phyloP scores from a whole-genome alignment of 2,329 filamentous ascomycete genomes.

The Ophiostoma sp. region DNA sequence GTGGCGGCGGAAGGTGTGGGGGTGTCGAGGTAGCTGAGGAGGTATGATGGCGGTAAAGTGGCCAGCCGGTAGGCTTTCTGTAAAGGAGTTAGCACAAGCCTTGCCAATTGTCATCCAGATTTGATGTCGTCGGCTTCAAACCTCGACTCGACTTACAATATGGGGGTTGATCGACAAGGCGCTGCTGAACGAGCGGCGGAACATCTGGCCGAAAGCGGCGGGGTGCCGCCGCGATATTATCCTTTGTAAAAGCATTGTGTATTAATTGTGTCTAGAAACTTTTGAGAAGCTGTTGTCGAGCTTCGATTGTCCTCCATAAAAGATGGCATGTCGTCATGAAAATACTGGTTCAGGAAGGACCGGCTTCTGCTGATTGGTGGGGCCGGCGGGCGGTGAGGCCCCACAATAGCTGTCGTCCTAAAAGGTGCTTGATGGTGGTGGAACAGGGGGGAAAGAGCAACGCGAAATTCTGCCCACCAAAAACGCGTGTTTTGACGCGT shows the following conservation, averaged over 20 bases:
- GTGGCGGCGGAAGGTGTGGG: slow-evolving; percentile 55
- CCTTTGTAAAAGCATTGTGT: slow-evolving; percentile 33
- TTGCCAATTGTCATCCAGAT: background rate
- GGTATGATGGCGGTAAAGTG: slow-evolving; percentile 47
- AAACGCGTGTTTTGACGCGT: slow-evolving; percentile 28
- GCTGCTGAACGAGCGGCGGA: slow-evolving; percentile 44
- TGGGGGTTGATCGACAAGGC: slow-evolving; percentile 53
- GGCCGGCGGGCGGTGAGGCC: slow-evolving; percentile 25
- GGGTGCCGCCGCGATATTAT: slow-evolving; percentile 31
- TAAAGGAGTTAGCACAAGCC: background rate
- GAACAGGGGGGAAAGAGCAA: background rate
- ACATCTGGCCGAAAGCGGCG: slow-evolving; percentile 29
- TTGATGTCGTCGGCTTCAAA: background rate
- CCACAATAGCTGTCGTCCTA: background rate
- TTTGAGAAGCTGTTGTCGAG: background rate
- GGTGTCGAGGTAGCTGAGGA: slow-evolving; percentile 61
- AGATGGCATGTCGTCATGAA: slow-evolving; percentile 24
- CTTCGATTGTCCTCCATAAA: background rate
- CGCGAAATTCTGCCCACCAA: slow-evolving; percentile 28
- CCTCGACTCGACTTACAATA: slow-evolving; percentile 45
- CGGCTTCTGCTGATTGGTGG: slow-evolving; percentile 14
- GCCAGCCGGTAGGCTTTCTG: slow-evolving; percentile 61
- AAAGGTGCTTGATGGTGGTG: background rate
- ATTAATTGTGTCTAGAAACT: background rate
- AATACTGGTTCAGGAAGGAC: background rate